These are phyloP conservation scores for Agarophyton chilense DNA, from an alignment of 23 red algal species.

Conservation along the genomic window DNA sequence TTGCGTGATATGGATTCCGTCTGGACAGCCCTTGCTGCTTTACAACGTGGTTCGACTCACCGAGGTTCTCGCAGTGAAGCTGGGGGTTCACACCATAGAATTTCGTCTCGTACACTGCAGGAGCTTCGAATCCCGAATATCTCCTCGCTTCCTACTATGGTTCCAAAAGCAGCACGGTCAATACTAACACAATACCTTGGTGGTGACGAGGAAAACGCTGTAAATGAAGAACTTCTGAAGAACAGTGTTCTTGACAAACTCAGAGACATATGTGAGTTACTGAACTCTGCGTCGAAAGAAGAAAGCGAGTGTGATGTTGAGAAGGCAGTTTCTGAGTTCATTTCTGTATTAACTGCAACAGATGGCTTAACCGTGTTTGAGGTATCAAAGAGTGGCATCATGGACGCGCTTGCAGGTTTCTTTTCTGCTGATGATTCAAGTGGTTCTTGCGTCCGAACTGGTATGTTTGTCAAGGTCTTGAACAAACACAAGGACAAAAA, in stretches of 20 bases:
- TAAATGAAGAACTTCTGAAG: conserved; percentile 23
- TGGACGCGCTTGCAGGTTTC: conserved; percentile 63
- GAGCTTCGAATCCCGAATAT: conserved; percentile 28
- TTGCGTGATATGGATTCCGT: conserved; percentile 31
- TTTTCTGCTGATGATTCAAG: conserved; percentile 23
- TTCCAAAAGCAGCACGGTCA: conserved; percentile 37
- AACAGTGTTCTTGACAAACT: conserved; percentile 44
- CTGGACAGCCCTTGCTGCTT: conserved; percentile 7
- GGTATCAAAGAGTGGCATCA: conserved; percentile 70
- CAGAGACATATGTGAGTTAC: conserved; percentile 18
- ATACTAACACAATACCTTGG: conserved; percentile 54
- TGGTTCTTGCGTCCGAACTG: neutral
- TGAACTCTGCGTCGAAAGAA: conserved; percentile 13
- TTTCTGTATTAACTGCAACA: conserved; percentile 29
- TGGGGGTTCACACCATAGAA: neutral
- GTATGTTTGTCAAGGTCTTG: conserved; percentile 48
- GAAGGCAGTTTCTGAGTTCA: conserved; percentile 37
- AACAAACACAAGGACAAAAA: conserved; percentile 24
- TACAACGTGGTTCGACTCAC: conserved; percentile 8
- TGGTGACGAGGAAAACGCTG: conserved; percentile 4
- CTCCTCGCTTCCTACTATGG: conserved; percentile 11
- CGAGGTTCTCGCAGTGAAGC: conserved; percentile 13
- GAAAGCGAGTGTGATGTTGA: conserved; percentile 2
- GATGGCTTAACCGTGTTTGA: conserved; percentile 76
- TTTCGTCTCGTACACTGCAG: neutral